These are phyloP conservation scores for Ustilago sp. DNA, from an alignment of 1,284 basidiomycete species.

Conservation along the genomic window DNA sequence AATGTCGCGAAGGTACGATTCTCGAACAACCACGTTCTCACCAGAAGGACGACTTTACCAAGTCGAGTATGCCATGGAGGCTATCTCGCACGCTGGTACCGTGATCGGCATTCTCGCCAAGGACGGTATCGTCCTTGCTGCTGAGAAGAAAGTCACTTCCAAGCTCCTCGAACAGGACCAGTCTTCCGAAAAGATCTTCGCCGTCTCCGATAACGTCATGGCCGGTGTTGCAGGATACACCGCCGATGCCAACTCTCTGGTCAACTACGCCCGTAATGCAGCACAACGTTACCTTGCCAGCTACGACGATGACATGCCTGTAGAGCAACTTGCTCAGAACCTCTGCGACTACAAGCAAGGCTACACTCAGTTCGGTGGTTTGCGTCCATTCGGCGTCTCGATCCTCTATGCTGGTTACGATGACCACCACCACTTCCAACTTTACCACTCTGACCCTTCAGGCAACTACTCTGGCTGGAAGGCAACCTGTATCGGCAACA, in stretches of 20 bases:
- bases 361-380: conserved; percentile 97
- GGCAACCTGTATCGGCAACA: conserved; percentile 95
- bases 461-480: conserved; percentile 99
- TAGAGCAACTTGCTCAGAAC: conserved; percentile 92
- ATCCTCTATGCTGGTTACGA: conserved; percentile 96
- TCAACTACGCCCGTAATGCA: conserved; percentile 91
- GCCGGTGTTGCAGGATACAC: conserved; percentile 95
- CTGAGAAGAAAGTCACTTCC: conserved; percentile 98
- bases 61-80: conserved; percentile 99
- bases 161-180: conserved; percentile 92
- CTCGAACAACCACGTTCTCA: conserved; percentile 65
- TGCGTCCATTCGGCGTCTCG: conserved; percentile 97
- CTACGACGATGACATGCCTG: conserved; percentile 98
- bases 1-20: conserved; percentile 69
- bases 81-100: conserved; percentile 95
- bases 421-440: conserved; percentile 93
- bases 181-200: conserved; percentile 96
- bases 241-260: conserved; percentile 95
- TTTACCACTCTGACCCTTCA: conserved; percentile 98
- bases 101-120: conserved; percentile 94
- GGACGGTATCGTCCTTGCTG: conserved; percentile 91
- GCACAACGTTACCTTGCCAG: conserved; percentile 87
- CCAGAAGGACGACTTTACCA: conserved; percentile 71
- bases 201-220: conserved; percentile 83
- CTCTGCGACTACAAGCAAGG: conserved; percentile 98